Conservation (phyloP, 345 rosid species). For the Hypericum androsaemum region DNA sequence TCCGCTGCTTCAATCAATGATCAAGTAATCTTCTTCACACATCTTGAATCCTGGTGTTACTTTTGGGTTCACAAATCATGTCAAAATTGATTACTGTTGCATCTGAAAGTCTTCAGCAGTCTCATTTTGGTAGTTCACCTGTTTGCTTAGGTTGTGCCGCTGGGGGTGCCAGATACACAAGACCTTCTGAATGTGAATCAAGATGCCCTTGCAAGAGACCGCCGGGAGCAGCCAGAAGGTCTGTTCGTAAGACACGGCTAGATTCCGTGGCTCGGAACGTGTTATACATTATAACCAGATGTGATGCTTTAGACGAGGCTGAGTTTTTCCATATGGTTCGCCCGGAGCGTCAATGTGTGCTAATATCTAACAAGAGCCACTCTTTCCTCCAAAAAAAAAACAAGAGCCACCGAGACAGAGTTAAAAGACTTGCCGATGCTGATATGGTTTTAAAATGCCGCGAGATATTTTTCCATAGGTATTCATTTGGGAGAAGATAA, state of each 20-base stretch:
- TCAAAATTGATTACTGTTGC: background rate
- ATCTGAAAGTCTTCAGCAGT: background rate
- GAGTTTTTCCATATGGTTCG: too few relatives aligned
- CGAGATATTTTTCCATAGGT: too few relatives aligned
- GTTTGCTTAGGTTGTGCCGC: conserved; percentile 20
- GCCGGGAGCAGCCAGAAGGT: conserved; percentile 4
- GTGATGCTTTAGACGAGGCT: too few relatives aligned
- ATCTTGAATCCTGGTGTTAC: background rate
- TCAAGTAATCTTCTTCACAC: conserved; percentile 18
- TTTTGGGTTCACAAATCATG: background rate
- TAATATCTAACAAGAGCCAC: too few relatives aligned
- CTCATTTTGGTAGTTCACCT: conserved; percentile 2
- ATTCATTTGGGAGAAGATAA: too few relatives aligned
- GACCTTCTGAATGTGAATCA: conserved; percentile 9
- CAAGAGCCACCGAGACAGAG: too few relatives aligned
- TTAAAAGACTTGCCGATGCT: too few relatives aligned
- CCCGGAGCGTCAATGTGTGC: too few relatives aligned
- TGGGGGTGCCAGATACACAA: background rate
- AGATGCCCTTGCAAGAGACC: conserved; percentile 11
- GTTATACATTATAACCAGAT: too few relatives aligned
- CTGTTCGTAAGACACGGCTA: background rate
- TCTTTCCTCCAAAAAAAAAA: too few relatives aligned
- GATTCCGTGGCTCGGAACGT: too few relatives aligned
- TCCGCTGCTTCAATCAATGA: conserved; percentile 16
- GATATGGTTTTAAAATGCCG: too few relatives aligned